Conservation (phyloP, 805 yeast genomes). For the Ogataea kodamae region DNA sequence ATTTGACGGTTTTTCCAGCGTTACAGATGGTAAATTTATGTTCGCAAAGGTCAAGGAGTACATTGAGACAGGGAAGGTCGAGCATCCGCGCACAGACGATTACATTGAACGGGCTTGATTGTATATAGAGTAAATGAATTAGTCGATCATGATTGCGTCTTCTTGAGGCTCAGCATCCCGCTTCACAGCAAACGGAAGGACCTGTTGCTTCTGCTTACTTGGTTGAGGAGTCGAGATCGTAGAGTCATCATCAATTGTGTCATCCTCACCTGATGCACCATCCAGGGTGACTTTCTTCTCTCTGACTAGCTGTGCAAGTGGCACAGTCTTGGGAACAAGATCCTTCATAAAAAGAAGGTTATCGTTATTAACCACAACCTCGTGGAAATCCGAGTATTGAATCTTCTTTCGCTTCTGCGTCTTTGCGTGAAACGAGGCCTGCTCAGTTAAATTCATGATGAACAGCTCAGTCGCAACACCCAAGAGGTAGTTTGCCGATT, state of each 20-base stretch:
- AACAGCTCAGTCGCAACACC: slow-evolving; percentile 79
- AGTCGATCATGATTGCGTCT: slow-evolving; percentile 11
- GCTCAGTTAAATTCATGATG: slow-evolving; percentile 65
- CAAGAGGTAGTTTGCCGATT: slow-evolving; percentile 67
- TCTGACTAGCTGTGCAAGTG: slow-evolving; percentile 45
- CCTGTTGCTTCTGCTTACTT: slow-evolving; percentile 15
- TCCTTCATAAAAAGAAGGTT: slow-evolving; percentile 60
- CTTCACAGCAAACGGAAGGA: slow-evolving; percentile 14
- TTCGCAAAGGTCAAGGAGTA: slow-evolving; percentile 71
- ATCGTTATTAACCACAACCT: slow-evolving; percentile 57
- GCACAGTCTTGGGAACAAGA: slow-evolving; percentile 61
- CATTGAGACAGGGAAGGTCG: slow-evolving; percentile 65
- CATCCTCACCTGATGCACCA: slow-evolving; percentile 13
- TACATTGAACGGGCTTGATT: slow-evolving; percentile 38
- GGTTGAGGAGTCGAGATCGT: slow-evolving; percentile 9
- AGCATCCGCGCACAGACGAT: slow-evolving; percentile 29
- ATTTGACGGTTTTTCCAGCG: slow-evolving; percentile 63
- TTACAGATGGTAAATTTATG: slow-evolving; percentile 70
- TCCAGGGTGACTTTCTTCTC: slow-evolving; percentile 32
- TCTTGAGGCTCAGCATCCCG: slow-evolving; percentile 6
- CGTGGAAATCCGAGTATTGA: slow-evolving; percentile 66
- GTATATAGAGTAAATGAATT: slow-evolving; percentile 11
- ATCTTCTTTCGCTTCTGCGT: slow-evolving; percentile 65
- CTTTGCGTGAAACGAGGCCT: slow-evolving; percentile 62
- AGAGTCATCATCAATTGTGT: slow-evolving; percentile 17